phyloP scores from a whole-genome alignment of 2,329 filamentous ascomycete species.

The Hypoxylon sp. region DNA sequence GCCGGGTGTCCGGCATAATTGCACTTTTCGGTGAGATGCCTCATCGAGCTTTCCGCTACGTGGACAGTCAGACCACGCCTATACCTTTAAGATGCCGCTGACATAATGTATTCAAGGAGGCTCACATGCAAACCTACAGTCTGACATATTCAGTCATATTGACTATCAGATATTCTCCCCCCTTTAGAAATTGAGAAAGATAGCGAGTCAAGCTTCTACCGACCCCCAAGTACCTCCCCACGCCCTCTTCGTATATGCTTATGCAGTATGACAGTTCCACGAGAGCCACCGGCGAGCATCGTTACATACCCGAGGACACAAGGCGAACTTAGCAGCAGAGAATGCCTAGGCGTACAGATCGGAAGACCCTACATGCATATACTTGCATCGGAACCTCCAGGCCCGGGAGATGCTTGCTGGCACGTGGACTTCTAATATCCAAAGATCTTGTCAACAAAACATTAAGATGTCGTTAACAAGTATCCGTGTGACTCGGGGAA shows the following conservation, averaged over 20 bases:
- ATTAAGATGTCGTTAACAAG: neutral
- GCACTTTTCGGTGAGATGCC: constrained; percentile 1
- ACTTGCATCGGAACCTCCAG: constrained; percentile 14
- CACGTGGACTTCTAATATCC: constrained; percentile 31
- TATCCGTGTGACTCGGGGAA: neutral
- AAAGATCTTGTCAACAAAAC: constrained; percentile 7
- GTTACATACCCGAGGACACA: constrained; percentile 20
- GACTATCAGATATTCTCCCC: constrained; percentile 6
- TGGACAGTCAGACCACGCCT: constrained; percentile 18
- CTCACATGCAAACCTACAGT: constrained; percentile 8
- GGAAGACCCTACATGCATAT: constrained; percentile 38
- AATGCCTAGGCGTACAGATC: constrained; percentile 17
- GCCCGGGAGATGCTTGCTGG: neutral
- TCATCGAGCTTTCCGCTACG: neutral
- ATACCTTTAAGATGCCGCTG: constrained; percentile 21
- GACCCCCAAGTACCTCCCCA: neutral
- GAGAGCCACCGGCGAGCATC: constrained; percentile 7
- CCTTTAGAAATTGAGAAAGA: neutral
- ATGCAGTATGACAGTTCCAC: constrained; percentile 37
- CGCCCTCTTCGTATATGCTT: constrained; percentile 20
- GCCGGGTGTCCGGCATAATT: constrained; percentile 21
- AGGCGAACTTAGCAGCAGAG: constrained; percentile 2
- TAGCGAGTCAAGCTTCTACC: constrained; percentile 5
- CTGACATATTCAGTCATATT: constrained; percentile 16
- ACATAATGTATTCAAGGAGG: constrained; percentile 21